Evolutionary conservation across 352 stramenopile genomes (phyloP), one percentile per base, ranked within the genome.

Genomic region (Pelagophyceae sp.): DNA sequence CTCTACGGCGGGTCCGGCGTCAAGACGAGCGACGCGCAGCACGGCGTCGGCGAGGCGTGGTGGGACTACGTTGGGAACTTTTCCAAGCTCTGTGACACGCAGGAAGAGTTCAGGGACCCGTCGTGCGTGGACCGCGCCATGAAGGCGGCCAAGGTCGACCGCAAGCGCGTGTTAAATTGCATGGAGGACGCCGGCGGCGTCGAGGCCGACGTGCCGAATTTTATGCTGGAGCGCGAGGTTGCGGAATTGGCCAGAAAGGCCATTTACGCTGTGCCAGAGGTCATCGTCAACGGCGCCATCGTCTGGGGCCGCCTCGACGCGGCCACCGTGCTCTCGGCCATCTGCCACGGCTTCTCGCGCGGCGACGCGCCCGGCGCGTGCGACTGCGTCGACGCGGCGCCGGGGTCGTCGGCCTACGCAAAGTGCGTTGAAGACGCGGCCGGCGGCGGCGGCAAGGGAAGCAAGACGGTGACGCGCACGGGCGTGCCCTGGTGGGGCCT

Each of bases 61-160:
- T 98, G 93, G 93, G 89, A 96, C 77, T 98, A 98, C 79, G 87
- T 97, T 5, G 88, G 91, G 76, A 90, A 95, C 69, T 98, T 95
- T 82, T 87, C 90, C 6, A 82, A 87, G 63, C 85, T 90, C 38
- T 98, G 93, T 78, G 87, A 92, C 29, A 84, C 64, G 2, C 51
- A 71, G 23, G 77, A 80, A 29, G 84, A 87, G 20, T 96, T 96
- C 80, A 90, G 92, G 58, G 89, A 95, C 77, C 85, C 87, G 75
- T 84, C 82, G 45, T 98, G 94, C 72, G 87, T 92, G 11, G 86
- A 91, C 32, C 91, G 96, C 85, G 87, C 91, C 54, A 96, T 96
- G 87, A 91, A 92, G 79, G 85, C 94, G 79, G 85, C 92, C 69
- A 82, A 75, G 17, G 94, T 97, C 76, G 87, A 97, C 75, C 79